Evolutionary conservation across 306 rosid species (phyloP), one percentile per base, ranked within the genome.

Genomic region (Gynostemma pentaphyllum): DNA sequence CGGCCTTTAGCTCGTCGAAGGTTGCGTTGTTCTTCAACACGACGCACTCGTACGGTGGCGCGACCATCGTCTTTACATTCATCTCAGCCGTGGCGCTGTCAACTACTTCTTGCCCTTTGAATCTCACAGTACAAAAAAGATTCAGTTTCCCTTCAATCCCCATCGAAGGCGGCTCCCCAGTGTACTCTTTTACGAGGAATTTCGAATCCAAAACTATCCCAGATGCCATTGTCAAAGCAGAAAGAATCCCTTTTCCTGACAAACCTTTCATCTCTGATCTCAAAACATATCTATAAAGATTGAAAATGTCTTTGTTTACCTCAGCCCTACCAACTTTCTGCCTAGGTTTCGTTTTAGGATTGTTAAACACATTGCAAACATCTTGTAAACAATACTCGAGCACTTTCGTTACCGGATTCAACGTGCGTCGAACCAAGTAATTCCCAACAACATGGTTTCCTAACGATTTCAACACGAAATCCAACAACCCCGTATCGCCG

Each of bases 351-450:
- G 32, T 56, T 48, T 76, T n/a, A n/a, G n/a, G 79, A 52, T 45
- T 80, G 4, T 62, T 76, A 36, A 78, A 72, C 42, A 64, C 80
- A 60, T 70, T 80, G 9, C 88, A 81, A 41, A 88, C 71, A 9
- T 92, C 98, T 46, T 91, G 92, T 45, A 87, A 73, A 65, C 89
- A 87, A 72, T 91, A 91, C 22, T 87, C 92, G 16, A 85, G 79
- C 10, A 87, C 95, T 67, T 87, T 91, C 0, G 92, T 87, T 7
- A 83, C 90, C 1, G 87, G 95, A 61, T 87, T 87, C 66, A 85
- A 66, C 64, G 86, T 87, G 18, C 95, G 61, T 4, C 89, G 81
- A 53, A 91, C 96, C 78, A 91, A 67, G 23, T 85, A 85, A 51
- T 83, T 85, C 40, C 96, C 95, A 0, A 83, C 89, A 46, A 87